phyloP scores from a whole-genome alignment of 192 early-diverging fungal species.

The Tieghemiomyces parasiticus region DNA sequence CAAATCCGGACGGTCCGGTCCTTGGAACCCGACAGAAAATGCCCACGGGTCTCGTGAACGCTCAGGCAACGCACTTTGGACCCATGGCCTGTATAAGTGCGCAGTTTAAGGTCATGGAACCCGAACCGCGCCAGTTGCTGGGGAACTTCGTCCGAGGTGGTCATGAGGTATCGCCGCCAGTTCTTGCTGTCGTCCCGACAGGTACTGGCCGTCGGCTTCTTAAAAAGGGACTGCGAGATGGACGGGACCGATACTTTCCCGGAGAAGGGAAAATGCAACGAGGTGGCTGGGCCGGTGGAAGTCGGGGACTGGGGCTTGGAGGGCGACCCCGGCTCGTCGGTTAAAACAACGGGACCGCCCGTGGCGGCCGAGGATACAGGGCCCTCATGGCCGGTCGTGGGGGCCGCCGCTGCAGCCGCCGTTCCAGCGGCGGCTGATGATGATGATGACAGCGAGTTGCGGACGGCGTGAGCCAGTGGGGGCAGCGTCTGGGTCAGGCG shows the following conservation, averaged over 20 bases:
- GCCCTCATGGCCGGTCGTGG: too few relatives aligned
- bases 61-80: slow-evolving; percentile 31
- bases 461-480: background rate
- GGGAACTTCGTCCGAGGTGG: slow-evolving; percentile 8
- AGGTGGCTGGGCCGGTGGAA: too few relatives aligned
- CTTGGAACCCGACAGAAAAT: slow-evolving; percentile 40
- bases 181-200: slow-evolving; percentile 7
- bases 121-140: background rate
- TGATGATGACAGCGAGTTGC: background rate
- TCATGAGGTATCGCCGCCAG: slow-evolving; percentile 8
- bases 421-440: too few relatives aligned
- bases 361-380: background rate
- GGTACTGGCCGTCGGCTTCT: background rate
- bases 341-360: background rate
- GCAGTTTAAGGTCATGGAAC: slow-evolving; percentile 6
- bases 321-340: background rate
- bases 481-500: background rate
- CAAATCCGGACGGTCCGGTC: slow-evolving; percentile 48
- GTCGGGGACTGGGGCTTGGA: background rate
- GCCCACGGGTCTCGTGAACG: slow-evolving; percentile 31
- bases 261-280: slow-evolving; percentile 1
- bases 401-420: too few relatives aligned
- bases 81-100: slow-evolving; percentile 24
- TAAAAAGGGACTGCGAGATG: slow-evolving; percentile 5
- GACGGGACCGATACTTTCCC: slow-evolving; percentile 1